Conservation (phyloP, 805 yeast genomes). For the Nakazawaea ishiwadae region DNA sequence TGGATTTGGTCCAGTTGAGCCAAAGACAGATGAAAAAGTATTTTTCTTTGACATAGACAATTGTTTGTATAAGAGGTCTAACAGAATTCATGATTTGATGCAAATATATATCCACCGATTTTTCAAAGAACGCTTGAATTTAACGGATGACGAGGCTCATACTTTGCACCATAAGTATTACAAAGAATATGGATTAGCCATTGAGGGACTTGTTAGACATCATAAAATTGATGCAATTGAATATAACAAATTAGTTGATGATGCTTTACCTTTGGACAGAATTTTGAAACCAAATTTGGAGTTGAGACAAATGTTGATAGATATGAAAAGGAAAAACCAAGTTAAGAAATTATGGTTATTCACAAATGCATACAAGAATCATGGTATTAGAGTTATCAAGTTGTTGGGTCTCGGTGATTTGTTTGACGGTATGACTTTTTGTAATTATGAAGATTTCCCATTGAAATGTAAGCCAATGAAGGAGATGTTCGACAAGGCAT, state of each 20-base stretch:
- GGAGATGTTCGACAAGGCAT: slow-evolving; percentile 59
- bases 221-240: slow-evolving; percentile 82
- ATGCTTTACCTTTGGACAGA: slow-evolving; percentile 78
- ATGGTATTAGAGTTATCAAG: slow-evolving; percentile 75
- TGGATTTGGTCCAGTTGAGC: slow-evolving; percentile 23
- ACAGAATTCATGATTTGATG: slow-evolving; percentile 82
- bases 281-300: slow-evolving; percentile 62
- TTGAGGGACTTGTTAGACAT: slow-evolving; percentile 76
- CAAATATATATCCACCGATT: slow-evolving; percentile 78
- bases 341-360: slow-evolving; percentile 83
- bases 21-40: slow-evolving; percentile 23
- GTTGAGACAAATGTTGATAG: slow-evolving; percentile 47
- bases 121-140: slow-evolving; percentile 58
- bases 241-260: slow-evolving; percentile 87
- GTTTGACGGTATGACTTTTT: slow-evolving; percentile 90
- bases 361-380: slow-evolving; percentile 92
- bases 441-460: slow-evolving; percentile 73
- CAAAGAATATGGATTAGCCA: slow-evolving; percentile 84
- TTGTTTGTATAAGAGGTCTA: slow-evolving; percentile 74
- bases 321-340: slow-evolving; percentile 40
- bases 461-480: slow-evolving; percentile 89
- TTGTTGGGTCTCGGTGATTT: slow-evolving; percentile 86
- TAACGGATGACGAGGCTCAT: slow-evolving; percentile 72
- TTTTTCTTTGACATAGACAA: slow-evolving; percentile 94
- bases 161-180: slow-evolving; percentile 71